These are phyloP conservation scores for Eucalyptus victrix DNA, from an alignment of 345 rosid species.

Conservation along the genomic window DNA sequence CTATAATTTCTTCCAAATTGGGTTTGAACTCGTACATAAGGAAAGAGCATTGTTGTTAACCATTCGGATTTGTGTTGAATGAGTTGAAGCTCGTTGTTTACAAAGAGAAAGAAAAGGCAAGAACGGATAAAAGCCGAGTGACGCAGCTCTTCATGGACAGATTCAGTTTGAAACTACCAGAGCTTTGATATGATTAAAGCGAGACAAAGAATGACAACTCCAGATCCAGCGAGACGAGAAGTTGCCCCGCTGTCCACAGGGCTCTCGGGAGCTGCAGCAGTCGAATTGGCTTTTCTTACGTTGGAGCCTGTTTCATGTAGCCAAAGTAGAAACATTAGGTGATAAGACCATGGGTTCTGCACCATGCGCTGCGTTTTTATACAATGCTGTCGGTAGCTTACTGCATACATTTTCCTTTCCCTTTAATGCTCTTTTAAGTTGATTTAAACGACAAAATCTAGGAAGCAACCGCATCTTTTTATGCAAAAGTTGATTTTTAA, in stretches of 20 bases:
- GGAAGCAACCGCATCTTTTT: background rate
- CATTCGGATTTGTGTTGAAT: background rate
- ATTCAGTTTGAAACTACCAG: background rate
- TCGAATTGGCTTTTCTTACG: background rate
- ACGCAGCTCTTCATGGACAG: background rate
- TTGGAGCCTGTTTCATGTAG: background rate
- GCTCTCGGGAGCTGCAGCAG: background rate
- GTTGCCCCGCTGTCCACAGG: background rate
- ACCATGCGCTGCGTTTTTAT: background rate
- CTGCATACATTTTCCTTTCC: background rate
- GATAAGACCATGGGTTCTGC: background rate
- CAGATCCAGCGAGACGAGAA: background rate
- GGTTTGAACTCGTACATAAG: background rate
- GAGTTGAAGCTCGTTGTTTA: background rate
- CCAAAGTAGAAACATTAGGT: background rate
- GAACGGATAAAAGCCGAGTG: background rate
- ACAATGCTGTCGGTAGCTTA: background rate
- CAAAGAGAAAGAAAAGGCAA: background rate
- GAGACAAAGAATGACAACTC: background rate
- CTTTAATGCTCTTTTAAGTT: background rate
- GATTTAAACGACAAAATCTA: background rate
- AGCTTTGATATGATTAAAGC: background rate
- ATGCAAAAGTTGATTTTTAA: background rate
- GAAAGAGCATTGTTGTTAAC: background rate
- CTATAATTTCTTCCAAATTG: background rate